Base-by-base conservation (phyloP, 2,329 filamentous ascomycete genomes). In the Claviceps maximensis region DNA sequence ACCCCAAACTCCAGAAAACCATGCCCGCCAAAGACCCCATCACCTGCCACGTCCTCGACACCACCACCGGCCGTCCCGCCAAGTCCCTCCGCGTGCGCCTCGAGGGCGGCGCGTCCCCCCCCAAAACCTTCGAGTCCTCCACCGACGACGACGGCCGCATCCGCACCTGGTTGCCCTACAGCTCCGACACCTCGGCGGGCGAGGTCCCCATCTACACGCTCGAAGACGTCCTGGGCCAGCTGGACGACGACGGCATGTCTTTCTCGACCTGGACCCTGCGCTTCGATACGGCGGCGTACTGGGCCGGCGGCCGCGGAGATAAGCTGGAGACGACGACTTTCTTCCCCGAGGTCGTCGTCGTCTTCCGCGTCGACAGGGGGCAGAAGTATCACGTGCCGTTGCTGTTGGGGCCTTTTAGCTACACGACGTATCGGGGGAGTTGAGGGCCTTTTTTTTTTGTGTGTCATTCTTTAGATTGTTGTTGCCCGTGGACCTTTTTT, bases 1-100 rank as follows among this genome's bases (percentile, higher is more conserved):
- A n/a, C n/a, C n/a, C n/a, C n/a, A n/a, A n/a, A n/a, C n/a, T n/a
- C 12, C 31, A 23, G 8, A 25, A 29, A 8, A 50, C 44, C 50
- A 56, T 56, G 55, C 21, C 59, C 29, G 47, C 54, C 55, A 81
- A 78, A 63, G 80, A 82, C 64, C 80, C 80, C 64, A 91, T 93
- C 63, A 91, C 87, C 67, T 91, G 87, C 74, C 87, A 93, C 74
- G 80, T 90, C 68, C 86, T 93, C 66, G 86, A 93, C 74, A 91
- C 87, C 12, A 79, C 82, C n/a, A 72, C 78, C 56, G 87, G 87
- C 63, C 77, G 76, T 54, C 87, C 87, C 23, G 87, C 80, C 17
- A 69, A 75, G 53, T 73, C 74, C 57, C 79, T 93, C 61, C 75
- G 76, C 58, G 86, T 90, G 54, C 80, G 77, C 52, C 79, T 89